Conservation (phyloP, 257 asterid genomes). For the Echites panduratus region DNA sequence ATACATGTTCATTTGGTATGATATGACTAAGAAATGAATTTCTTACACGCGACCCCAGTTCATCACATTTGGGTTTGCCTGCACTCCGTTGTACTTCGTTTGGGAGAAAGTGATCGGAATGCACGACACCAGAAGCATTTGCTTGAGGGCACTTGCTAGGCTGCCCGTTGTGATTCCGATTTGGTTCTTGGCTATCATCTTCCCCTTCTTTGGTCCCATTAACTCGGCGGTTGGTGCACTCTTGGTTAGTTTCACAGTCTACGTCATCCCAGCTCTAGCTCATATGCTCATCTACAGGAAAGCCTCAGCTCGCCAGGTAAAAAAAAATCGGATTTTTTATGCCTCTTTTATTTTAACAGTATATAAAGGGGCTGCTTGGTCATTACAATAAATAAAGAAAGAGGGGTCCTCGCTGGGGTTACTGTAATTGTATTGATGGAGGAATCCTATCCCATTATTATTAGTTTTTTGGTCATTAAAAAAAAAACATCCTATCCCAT, state of each 20-base stretch:
- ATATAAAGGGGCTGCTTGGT: no score
- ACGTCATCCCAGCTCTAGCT: slow-evolving; percentile 80
- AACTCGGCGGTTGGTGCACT: slow-evolving; percentile 95
- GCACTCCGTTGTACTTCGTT: slow-evolving; percentile 87
- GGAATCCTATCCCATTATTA: slow-evolving; percentile 22
- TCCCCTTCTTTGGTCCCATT: slow-evolving; percentile 94
- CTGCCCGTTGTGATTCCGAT: slow-evolving; percentile 87
- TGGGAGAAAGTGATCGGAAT: slow-evolving; percentile 97
- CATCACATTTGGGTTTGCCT: slow-evolving; percentile 89
- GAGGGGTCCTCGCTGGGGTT: neutral
- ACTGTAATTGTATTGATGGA: neutral
- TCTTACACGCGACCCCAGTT: slow-evolving; percentile 34
- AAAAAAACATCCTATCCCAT: slow-evolving; percentile 20
- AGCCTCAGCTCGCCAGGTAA: slow-evolving; percentile 79
- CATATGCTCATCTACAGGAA: slow-evolving; percentile 86
- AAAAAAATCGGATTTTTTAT: no score
- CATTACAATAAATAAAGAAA: no score
- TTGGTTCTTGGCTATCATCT: slow-evolving; percentile 92
- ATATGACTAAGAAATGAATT: neutral
- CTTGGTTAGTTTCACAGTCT: slow-evolving; percentile 89
- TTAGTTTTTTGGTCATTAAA: no score
- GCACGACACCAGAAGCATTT: slow-evolving; percentile 85
- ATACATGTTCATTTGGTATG: no score
- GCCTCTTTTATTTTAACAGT: no score
- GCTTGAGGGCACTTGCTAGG: slow-evolving; percentile 77